Evolutionary conservation across 2,329 filamentous ascomycete species (phyloP).

Genomic region (Aspergillus pseudoviridinutans): DNA sequence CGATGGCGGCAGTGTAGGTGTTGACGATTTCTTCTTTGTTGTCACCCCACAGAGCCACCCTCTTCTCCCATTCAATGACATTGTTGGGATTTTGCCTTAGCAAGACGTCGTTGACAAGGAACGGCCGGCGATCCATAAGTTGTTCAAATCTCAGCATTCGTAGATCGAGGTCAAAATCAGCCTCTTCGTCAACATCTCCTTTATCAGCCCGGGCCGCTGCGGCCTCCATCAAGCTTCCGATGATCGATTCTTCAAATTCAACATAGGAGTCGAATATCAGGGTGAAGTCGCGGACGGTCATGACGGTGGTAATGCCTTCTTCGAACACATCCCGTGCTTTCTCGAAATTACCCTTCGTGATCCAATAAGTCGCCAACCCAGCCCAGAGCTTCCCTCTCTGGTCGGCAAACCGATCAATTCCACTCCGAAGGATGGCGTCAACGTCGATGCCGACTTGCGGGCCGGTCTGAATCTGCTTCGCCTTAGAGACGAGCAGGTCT

Average conservation of each 20-base stretch:
- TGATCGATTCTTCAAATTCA: slow-evolving; percentile 95
- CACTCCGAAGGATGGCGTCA: slow-evolving; percentile 87
- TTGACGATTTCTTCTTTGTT: slow-evolving; percentile 89
- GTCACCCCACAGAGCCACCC: slow-evolving; percentile 90
- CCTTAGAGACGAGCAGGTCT: slow-evolving; percentile 86
- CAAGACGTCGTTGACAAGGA: slow-evolving; percentile 92
- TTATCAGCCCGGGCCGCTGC: slow-evolving; percentile 77
- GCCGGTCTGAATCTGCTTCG: slow-evolving; percentile 76
- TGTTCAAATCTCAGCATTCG: slow-evolving; percentile 98
- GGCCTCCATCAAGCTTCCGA: slow-evolving; percentile 84
- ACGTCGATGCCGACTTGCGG: slow-evolving; percentile 82
- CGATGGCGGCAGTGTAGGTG: slow-evolving; percentile 92
- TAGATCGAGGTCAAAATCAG: slow-evolving; percentile 92
- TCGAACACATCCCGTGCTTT: slow-evolving; percentile 90
- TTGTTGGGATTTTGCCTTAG: slow-evolving; percentile 95
- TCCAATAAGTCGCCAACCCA: slow-evolving; percentile 94
- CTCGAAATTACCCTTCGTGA: slow-evolving; percentile 87
- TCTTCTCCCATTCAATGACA: slow-evolving; percentile 94
- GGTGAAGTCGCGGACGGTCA: slow-evolving; percentile 97
- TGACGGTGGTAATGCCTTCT: slow-evolving; percentile 93
- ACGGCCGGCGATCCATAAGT: slow-evolving; percentile 92
- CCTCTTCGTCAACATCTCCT: slow-evolving; percentile 71
- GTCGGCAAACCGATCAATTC: slow-evolving; percentile 84
- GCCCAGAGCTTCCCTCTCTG: slow-evolving; percentile 95
- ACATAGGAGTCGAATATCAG: slow-evolving; percentile 94